A percentile compares a stretch with the other conserved stretches of the same genome.
Conservation (phyloP, 169 alveolate species). For the Cryptosporidium tyzzeri region DNA sequence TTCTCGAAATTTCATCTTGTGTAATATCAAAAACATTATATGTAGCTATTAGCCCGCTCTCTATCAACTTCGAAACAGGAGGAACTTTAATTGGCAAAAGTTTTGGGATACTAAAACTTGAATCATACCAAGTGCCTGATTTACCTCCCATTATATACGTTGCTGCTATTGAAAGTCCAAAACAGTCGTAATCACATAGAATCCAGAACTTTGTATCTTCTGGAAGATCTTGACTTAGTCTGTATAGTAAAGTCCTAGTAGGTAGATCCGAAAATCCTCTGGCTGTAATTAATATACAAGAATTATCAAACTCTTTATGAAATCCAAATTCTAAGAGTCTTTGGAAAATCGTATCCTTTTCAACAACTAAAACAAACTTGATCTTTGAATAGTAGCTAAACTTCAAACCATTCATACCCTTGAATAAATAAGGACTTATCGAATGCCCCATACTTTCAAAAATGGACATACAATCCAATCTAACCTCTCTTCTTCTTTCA, state of each 20-base stretch:
- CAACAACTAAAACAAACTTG: conserved; percentile 58
- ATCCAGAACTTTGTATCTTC: conserved; percentile 38
- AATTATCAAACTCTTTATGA: conserved; percentile 28
- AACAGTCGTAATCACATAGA: conserved; percentile 53
- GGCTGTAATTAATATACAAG: conserved; percentile 62
- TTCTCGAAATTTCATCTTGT: conserved; percentile 28
- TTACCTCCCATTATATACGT: conserved; percentile 61
- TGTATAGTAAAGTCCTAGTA: conserved; percentile 59
- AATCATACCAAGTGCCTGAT: conserved; percentile 56
- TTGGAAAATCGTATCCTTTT: conserved; percentile 67
- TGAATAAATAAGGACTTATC: conserved; percentile 60
- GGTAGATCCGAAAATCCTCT: conserved; percentile 67
- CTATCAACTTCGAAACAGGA: conserved; percentile 14
- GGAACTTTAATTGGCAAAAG: conserved; percentile 41
- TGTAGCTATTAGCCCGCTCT: neutral
- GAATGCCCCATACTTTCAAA: conserved; percentile 74
- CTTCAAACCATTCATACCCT: conserved; percentile 32
- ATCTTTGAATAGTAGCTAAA: conserved; percentile 23
- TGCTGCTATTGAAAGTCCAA: conserved; percentile 57
- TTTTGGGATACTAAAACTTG: conserved; percentile 29
- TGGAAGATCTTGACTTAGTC: conserved; percentile 38
- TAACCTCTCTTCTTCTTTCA: conserved; percentile 4
- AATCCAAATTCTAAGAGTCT: conserved; percentile 49
- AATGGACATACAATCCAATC: conserved; percentile 51
- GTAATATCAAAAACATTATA: conserved; percentile 7